Evolutionary conservation across 306 rosid genomes (phyloP).

Genomic region (Abrus precatorius): DNA sequence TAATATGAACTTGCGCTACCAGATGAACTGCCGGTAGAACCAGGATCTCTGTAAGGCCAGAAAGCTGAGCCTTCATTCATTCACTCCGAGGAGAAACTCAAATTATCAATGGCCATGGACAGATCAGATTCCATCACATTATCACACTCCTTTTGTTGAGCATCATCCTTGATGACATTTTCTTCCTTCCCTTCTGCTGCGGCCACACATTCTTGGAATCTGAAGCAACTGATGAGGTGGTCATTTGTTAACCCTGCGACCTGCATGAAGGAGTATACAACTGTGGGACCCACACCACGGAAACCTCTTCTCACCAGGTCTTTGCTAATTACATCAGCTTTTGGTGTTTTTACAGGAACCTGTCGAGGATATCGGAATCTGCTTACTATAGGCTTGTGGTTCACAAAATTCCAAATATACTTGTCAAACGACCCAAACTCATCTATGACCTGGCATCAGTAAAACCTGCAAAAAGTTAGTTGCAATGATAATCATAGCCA

Average conservation of each 20-base stretch:
- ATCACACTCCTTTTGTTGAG: constrained; percentile 53
- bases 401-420: constrained; percentile 86
- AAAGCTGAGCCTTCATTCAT: constrained; percentile 49
- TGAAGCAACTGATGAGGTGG: constrained; percentile 81
- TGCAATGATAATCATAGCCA: constrained; percentile 53
- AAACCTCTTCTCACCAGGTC: constrained; percentile 81
- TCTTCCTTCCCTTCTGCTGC: constrained; percentile 69
- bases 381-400: constrained; percentile 75
- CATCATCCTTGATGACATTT: constrained; percentile 53
- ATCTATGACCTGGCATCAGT: constrained; percentile 74
- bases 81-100: constrained; percentile 69
- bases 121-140: constrained; percentile 60
- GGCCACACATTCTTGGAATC: constrained; percentile 72
- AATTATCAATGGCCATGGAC: constrained; percentile 65
- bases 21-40: constrained; percentile 49
- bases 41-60: constrained; percentile 40
- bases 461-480: constrained; percentile 78
- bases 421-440: constrained; percentile 81
- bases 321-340: constrained; percentile 84
- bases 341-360: constrained; percentile 82
- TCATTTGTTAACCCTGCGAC: constrained; percentile 78
- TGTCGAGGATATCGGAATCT: constrained; percentile 85
- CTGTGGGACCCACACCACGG: constrained; percentile 79
- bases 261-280: constrained; percentile 86
- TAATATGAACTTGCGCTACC: constrained; percentile 48